Conservation (phyloP, 139 green algal genomes). For the Raphidocelis subcapitata region DNA sequence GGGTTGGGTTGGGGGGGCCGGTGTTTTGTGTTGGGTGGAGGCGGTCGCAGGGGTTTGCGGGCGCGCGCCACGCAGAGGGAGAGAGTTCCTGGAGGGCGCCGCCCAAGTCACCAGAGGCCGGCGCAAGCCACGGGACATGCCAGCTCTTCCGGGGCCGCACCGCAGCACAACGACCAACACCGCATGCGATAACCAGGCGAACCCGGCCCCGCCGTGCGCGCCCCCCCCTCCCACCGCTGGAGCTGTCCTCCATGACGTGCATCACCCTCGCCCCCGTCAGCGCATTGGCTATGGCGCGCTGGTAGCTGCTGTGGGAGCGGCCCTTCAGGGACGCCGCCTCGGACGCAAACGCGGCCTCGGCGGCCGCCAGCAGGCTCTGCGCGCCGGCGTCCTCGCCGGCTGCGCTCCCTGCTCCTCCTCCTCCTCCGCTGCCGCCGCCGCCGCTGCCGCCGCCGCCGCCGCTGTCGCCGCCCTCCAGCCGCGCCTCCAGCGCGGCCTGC, state of each 20-base stretch:
- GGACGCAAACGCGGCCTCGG: slow-evolving; percentile 9
- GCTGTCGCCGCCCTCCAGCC: slow-evolving; percentile 5
- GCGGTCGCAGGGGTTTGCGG: background rate
- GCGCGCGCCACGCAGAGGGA: background rate
- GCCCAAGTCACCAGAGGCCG: background rate
- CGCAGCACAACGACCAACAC: no score
- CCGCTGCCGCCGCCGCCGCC: background rate
- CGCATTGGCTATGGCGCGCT: slow-evolving; percentile 41
- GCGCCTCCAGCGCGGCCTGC: slow-evolving; percentile 20
- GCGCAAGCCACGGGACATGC: no score
- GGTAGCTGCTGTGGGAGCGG: slow-evolving; percentile 45
- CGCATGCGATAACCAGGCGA: no score
- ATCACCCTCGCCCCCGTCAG: slow-evolving; percentile 31
- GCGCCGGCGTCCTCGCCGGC: background rate
- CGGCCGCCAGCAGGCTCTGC: slow-evolving; percentile 14
- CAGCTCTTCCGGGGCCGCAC: no score
- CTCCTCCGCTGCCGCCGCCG: background rate
- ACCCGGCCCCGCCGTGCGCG: background rate
- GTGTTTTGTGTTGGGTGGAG: background rate
- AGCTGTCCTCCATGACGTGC: slow-evolving; percentile 51
- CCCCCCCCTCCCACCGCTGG: slow-evolving; percentile 18
- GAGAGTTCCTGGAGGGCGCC: background rate
- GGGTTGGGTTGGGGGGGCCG: no score
- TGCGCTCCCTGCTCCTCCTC: background rate
- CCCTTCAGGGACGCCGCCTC: slow-evolving; percentile 7